Evolutionary conservation across 352 stramenopile species (phyloP), one percentile per base, ranked within the genome.

Genomic region (Phytophthora ohioensis): DNA sequence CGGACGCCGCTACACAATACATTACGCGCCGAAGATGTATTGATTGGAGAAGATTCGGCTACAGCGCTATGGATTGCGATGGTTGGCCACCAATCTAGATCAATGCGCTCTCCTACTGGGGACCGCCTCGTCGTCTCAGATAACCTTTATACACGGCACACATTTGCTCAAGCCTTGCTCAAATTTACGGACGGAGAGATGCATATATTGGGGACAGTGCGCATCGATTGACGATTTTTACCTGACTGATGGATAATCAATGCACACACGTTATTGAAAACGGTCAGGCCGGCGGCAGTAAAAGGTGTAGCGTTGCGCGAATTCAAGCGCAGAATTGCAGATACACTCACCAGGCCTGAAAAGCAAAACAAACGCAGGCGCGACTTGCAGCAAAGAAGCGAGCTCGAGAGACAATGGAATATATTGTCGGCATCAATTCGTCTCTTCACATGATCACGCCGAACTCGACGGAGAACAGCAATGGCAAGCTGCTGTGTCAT

Each of bases 211-310:
- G 67, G 66, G 3, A 65, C 47, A 4, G 66, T 65, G 10, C 38
- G 66, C 5, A 21, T 73, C 9, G 69, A 69, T 34, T 72, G 57
- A 57, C 51, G 4, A 46, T 67, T 1, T n/a, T 73, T 17, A 65
- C 45, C 1, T 69, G 66, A 58, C 4, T 60, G 12, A 55, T 64
- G 30, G 57, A 68, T 5, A 11, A 64, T 69, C 46, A 69, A 68
- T 5, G 30, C 43, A 32, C 39, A 57, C 9, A 57, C 49, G 1
- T 10, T 72, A 15, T 21, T 54, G 21, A 51, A 48, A 36, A 62
- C 34, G 5, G 10, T 57, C 6, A 13, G 6, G 10, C 43, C 35
- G 5, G 10, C 11, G 12, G 10, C 32, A 41, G 47, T 10, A 47
- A 57, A 56, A 34, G 38, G 13, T 8, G 3, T 66, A 8, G 27